These are phyloP conservation scores for Malassezia brasiliensis DNA, from an alignment of 1,284 basidiomycete genomes.

Conservation along the genomic window DNA sequence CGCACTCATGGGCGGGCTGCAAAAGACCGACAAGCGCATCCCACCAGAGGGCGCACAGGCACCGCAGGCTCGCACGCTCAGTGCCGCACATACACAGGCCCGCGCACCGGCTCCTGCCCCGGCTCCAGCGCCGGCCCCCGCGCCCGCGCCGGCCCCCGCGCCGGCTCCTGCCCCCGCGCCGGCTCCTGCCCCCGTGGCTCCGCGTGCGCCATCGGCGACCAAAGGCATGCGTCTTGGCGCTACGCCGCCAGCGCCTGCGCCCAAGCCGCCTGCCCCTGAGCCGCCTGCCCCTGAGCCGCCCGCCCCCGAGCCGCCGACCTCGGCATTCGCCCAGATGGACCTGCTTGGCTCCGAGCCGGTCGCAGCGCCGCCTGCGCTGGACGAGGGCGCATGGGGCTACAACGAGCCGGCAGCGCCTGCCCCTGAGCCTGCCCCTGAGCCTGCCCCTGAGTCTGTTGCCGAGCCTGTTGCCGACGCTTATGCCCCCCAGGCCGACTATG, in stretches of 20 bases:
- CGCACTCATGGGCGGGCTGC: conserved; percentile 71
- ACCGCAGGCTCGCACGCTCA: too few species aligned
- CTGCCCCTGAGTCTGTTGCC: too few species aligned
- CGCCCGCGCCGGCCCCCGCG: conserved; percentile 2
- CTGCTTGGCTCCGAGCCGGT: background rate
- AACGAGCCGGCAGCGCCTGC: too few species aligned
- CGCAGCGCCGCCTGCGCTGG: too few species aligned
- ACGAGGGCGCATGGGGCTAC: background rate
- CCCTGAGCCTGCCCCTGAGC: too few species aligned
- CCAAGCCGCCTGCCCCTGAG: background rate
- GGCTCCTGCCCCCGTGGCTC: background rate
- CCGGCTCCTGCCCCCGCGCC: background rate
- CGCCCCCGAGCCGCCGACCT: background rate
- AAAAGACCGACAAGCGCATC: conserved; percentile 43
- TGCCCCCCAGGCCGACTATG: background rate
- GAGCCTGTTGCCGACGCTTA: too few species aligned
- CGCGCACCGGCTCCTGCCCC: background rate
- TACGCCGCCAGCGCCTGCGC: background rate
- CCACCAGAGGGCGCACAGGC: background rate
- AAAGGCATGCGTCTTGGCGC: background rate
- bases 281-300: background rate
- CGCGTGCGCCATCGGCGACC: background rate
- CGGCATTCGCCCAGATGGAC: background rate
- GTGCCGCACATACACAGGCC: background rate
- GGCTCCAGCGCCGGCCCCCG: background rate